Conservation (phyloP, 1,139 yeast species). For the Yamadazyma aaseri region DNA sequence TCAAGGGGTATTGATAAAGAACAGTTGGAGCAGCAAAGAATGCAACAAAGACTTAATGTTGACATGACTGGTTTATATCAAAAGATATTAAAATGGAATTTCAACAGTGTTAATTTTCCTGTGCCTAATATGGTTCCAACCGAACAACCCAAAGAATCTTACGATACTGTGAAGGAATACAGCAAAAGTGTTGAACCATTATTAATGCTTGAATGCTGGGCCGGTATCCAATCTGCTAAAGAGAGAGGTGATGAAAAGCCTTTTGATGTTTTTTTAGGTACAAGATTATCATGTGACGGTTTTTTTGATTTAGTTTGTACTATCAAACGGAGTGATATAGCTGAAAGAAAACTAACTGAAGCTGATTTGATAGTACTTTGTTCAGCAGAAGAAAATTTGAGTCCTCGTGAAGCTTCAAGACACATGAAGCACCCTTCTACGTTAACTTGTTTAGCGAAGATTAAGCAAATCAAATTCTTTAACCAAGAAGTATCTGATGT, state of each 20-base stretch:
- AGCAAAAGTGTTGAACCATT: slow-evolving; percentile 72
- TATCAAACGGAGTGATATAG: slow-evolving; percentile 50
- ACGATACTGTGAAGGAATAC: slow-evolving; percentile 62
- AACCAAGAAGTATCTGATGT: slow-evolving; percentile 68
- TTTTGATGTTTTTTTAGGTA: slow-evolving; percentile 69
- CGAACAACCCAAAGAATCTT: slow-evolving; percentile 42
- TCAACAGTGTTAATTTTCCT: slow-evolving; percentile 60
- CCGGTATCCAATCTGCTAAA: slow-evolving; percentile 74
- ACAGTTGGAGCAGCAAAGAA: slow-evolving; percentile 69
- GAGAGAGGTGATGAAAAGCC: slow-evolving; percentile 63
- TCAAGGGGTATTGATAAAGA: slow-evolving; percentile 30
- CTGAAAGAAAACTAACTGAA: slow-evolving; percentile 61
- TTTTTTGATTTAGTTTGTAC: slow-evolving; percentile 90
- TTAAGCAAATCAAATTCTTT: slow-evolving; percentile 66
- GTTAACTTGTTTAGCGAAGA: slow-evolving; percentile 70
- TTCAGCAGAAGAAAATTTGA: slow-evolving; percentile 25
- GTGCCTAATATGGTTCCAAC: slow-evolving; percentile 36
- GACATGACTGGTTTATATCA: slow-evolving; percentile 74
- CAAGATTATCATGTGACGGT: slow-evolving; percentile 78
- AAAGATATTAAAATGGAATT: slow-evolving; percentile 76
- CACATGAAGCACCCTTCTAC: slow-evolving; percentile 29
- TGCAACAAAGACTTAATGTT: slow-evolving; percentile 78
- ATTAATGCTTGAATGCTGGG: slow-evolving; percentile 90
- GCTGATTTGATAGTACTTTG: slow-evolving; percentile 76
- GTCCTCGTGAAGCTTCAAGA: slow-evolving; percentile 18